Evolutionary conservation across 805 yeast species (phyloP), one percentile per base, ranked within the genome.

Genomic region (Schwanniomyces yamadae): DNA sequence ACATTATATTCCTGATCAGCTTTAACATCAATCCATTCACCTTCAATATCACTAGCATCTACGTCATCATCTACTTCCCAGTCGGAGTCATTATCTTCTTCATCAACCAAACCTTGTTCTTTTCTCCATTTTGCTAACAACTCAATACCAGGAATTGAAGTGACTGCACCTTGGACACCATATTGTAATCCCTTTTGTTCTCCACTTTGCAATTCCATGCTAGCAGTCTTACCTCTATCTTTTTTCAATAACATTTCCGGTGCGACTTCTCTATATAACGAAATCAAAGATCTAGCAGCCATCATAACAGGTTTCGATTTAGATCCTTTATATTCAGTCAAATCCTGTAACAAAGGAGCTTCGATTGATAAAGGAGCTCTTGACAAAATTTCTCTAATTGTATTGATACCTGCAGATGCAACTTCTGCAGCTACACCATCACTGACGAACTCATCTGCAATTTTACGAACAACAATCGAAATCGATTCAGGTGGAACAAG

Each of bases 401-500:
- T 86, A 61, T 93, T 93, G 47, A 93, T 74, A 54, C 99, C 99
- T 4, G 98, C 98, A 35, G 97, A 89, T 4, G 97, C 97, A 36
- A 90, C 99, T 63, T 93, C 96, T 22, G 95, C 81, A 11, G 97
- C 89, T 25, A 93, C 99, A 73, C 99, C 99, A 55, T 93, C 98
- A 48, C 95, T 84, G 17, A 93, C 96, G 53, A 93, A 93, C 63
- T 93, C 99, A 63, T 93, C 95, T 1, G 99, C 98, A 46, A 93
- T 80, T 56, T 91, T 93, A 39, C 96, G 78, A 7, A 93, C 82
- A 48, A 93, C 80, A 33, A 82, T 82, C 29, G 75, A 69, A 41
- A 93, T 76, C 11, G 81, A 78, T 58, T 93, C 99, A 5, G 99
- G 99, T 17, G 99, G 99, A 6, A 93, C 96, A 52, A 93, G 71